Evolutionary conservation across 495 filamentous ascomycete genomes (phyloP).

Genomic region (Neurospora sp.): DNA sequence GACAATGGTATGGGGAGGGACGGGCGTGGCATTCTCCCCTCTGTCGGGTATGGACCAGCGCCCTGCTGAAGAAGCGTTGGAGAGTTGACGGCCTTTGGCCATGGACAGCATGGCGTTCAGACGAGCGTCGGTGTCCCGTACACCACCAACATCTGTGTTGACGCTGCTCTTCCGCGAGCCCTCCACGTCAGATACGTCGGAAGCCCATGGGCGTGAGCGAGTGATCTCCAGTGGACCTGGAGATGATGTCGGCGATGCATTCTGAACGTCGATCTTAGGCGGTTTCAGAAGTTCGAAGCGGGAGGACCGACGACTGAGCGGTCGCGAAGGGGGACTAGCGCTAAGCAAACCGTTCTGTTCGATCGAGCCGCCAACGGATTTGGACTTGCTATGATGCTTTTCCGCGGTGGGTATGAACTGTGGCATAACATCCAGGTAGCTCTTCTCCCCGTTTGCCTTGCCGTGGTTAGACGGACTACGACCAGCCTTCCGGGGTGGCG

Average conservation of each 20-base stretch:
- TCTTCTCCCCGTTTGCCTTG: conserved; percentile 22
- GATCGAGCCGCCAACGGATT: background rate
- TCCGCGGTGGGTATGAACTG: conserved; percentile 21
- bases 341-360: conserved; percentile 2
- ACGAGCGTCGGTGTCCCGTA: conserved; percentile 12
- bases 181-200: conserved; percentile 28
- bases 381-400: conserved; percentile 6
- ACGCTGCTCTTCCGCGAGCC: conserved; percentile 13
- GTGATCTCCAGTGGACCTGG: conserved; percentile 17
- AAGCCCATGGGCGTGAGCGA: conserved; percentile 2
- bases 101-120: conserved; percentile 19
- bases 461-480: conserved; percentile 13
- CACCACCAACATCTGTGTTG: conserved; percentile 7
- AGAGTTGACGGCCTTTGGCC: conserved; percentile 12
- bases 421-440: conserved; percentile 31
- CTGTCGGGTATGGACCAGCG: conserved; percentile 68
- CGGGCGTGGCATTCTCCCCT: conserved; percentile 14
- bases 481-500: background rate
- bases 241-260: conserved; percentile 33
- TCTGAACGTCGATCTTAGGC: conserved; percentile 51
- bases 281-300: conserved; percentile 48
- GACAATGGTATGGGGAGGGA: conserved; percentile 26
- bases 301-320: conserved; percentile 31
- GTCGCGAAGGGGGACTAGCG: conserved; percentile 15
- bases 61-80: conserved; percentile 21